Percentiles rank a stretch among this genome's conserved stretches.
Conservation (phyloP, 768 basidiomycete genomes). For the Coprinellus micaceus region DNA sequence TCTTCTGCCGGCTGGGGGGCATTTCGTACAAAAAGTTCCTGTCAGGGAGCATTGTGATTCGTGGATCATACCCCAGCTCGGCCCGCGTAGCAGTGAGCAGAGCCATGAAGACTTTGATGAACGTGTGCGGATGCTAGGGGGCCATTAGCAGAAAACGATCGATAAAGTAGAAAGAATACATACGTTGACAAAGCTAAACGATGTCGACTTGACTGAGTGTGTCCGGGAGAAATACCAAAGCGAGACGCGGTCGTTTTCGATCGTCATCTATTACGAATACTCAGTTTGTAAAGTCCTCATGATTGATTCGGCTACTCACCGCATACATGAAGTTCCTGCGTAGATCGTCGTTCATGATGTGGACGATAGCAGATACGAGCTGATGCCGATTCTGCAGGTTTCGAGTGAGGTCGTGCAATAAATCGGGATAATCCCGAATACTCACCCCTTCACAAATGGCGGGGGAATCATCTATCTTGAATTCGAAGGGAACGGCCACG, state of each 20-base stretch:
- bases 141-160: neutral
- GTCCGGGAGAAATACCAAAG: constrained; percentile 12
- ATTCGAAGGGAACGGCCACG: constrained; percentile 14
- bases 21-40: neutral
- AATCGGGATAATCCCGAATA: too few species aligned
- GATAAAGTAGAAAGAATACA: neutral
- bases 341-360: constrained; percentile 23
- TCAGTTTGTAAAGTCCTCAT: too few species aligned
- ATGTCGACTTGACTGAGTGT: constrained; percentile 8
- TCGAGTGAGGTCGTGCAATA: too few species aligned
- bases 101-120: constrained; percentile 4
- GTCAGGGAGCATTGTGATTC: neutral
- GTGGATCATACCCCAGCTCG: neutral
- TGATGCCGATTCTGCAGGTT: constrained; percentile 7
- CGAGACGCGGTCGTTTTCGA: constrained; percentile 6
- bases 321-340: constrained; percentile 21
- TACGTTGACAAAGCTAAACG: constrained; percentile 8
- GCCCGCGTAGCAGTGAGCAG: constrained; percentile 2
- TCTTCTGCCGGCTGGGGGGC: neutral
- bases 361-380: constrained; percentile 5
- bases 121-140: neutral
- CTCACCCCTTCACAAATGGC: neutral
- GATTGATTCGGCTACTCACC: constrained; percentile 13
- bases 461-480: constrained; percentile 9
- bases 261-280: constrained; percentile 3